Evolutionary conservation across 2,329 filamentous ascomycete species (phyloP).

Genomic region (Dactylonectria estremocensis): DNA sequence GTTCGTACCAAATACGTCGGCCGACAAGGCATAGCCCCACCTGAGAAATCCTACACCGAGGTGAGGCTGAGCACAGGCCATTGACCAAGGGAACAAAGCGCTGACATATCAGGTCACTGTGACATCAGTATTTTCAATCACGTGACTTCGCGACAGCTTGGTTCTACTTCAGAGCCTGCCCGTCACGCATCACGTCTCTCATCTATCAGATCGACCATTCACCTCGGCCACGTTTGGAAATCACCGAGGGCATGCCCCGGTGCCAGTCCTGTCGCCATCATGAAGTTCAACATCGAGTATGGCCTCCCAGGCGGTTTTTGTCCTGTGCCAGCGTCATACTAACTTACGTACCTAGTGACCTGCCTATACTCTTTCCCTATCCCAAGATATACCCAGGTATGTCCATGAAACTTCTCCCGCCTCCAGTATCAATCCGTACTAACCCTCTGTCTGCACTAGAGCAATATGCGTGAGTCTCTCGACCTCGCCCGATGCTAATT

Average conservation of each 20-base stretch:
- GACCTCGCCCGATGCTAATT: background rate
- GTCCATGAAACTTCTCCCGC: conserved; percentile 27
- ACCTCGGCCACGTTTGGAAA: conserved; percentile 24
- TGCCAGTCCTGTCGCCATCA: conserved; percentile 48
- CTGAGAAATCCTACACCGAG: background rate
- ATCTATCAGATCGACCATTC: conserved; percentile 23
- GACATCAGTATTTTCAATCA: conserved; percentile 34
- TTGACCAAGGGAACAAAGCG: background rate
- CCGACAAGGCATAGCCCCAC: background rate
- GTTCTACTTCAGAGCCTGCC: conserved; percentile 39
- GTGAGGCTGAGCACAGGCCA: background rate
- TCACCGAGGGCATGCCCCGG: conserved; percentile 38
- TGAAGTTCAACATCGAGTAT: conserved; percentile 70
- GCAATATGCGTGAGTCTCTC: conserved; percentile 67
- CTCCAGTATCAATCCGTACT: conserved; percentile 26
- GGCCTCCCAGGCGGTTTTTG: conserved; percentile 16
- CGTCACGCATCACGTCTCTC: conserved; percentile 44
- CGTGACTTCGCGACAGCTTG: conserved; percentile 52
- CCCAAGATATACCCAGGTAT: conserved; percentile 72
- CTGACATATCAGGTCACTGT: conserved; percentile 6
- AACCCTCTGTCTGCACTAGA: conserved; percentile 52
- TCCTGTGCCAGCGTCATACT: conserved; percentile 27
- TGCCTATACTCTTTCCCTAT: conserved; percentile 72
- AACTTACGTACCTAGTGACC: conserved; percentile 60
- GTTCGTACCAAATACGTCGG: background rate